These are phyloP conservation scores for Coniophora puteana DNA, from an alignment of 1,284 basidiomycete species.

Conservation along the genomic window DNA sequence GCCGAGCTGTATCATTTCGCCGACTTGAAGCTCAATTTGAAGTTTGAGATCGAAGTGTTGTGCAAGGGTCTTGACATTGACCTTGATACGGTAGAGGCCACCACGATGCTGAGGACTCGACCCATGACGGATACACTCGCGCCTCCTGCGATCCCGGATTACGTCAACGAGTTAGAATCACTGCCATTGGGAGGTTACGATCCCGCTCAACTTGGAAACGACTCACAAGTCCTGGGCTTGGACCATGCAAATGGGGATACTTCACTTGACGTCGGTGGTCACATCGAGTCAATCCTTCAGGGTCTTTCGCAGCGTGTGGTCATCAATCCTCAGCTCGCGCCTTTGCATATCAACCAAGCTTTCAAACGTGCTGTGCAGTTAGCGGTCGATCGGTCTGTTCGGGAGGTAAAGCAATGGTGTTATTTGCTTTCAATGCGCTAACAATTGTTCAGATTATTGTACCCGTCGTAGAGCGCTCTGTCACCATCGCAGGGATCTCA, in stretches of 20 bases:
- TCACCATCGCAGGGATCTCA: slow-evolving; percentile 98
- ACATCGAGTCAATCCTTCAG: slow-evolving; percentile 79
- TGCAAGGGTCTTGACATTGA: slow-evolving; percentile 92
- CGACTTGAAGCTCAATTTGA: slow-evolving; percentile 94
- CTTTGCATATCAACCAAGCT: slow-evolving; percentile 73
- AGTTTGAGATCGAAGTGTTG: slow-evolving; percentile 98
- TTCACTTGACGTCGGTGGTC: slow-evolving; percentile 58
- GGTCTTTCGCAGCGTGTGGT: slow-evolving; percentile 72
- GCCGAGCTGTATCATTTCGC: slow-evolving; percentile 97
- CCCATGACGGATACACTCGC: slow-evolving; percentile 47
- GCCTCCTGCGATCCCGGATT: slow-evolving; percentile 61
- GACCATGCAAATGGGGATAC: slow-evolving; percentile 53
- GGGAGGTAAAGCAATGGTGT: slow-evolving; percentile 65
- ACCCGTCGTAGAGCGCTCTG: slow-evolving; percentile 98
- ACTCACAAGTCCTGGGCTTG: slow-evolving; percentile 58
- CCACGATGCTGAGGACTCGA: slow-evolving; percentile 75
- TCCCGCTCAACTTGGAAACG: slow-evolving; percentile 41
- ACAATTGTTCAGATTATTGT: slow-evolving; percentile 72
- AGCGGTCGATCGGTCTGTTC: slow-evolving; percentile 92
- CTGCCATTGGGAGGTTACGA: slow-evolving; percentile 69
- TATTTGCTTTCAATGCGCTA: slow-evolving; percentile 3
- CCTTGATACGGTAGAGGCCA: slow-evolving; percentile 83
- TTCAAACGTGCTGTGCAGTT: slow-evolving; percentile 93
- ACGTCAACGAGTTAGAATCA: slow-evolving; percentile 66
- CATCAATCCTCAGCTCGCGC: slow-evolving; percentile 72